A percentile compares a stretch with the other conserved stretches of the same genome.
phyloP scores from a whole-genome alignment of 148 eudicot genomes.

The Vaccinium macrocarpon region DNA sequence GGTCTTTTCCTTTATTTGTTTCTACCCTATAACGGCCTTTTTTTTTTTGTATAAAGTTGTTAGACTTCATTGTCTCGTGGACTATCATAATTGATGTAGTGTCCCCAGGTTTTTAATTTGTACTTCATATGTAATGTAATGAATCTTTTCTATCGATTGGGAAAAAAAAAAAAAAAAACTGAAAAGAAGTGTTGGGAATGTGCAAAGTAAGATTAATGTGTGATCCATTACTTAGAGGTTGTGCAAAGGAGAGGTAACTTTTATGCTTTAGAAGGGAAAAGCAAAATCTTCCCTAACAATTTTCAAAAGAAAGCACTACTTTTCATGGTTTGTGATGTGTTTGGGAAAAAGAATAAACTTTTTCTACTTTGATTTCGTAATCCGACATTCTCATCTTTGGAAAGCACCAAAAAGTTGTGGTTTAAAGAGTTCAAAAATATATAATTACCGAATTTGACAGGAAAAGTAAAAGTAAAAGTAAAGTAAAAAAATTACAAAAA shows the following conservation, averaged over 20 bases:
- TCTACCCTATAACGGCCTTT: too few species aligned
- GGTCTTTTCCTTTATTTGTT: too few species aligned
- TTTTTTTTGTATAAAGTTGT: too few species aligned
- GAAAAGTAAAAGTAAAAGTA: constrained; percentile 16
- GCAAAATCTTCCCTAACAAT: constrained; percentile 46
- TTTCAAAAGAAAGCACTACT: constrained; percentile 48
- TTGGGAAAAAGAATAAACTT: constrained; percentile 29
- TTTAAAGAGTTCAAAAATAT: constrained; percentile 10
- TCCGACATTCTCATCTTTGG: constrained; percentile 43
- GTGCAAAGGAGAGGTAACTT: constrained; percentile 58
- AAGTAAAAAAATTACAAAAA: constrained; percentile 9
- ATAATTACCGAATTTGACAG: background rate
- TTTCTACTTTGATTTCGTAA: constrained; percentile 28
- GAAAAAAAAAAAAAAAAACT: too few species aligned
- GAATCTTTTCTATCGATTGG: too few species aligned
- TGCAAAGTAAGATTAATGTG: constrained; percentile 27
- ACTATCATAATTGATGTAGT: too few species aligned
- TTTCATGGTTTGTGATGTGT: constrained; percentile 46
- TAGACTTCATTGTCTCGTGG: too few species aligned
- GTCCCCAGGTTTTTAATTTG: too few species aligned
- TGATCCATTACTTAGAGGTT: constrained; percentile 49
- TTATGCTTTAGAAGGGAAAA: constrained; percentile 41
- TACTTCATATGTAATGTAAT: too few species aligned
- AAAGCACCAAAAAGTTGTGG: constrained; percentile 29
- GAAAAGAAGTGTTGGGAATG: constrained; percentile 4